Evolutionary conservation across 2,329 filamentous ascomycete genomes (phyloP).

Genomic region (Saccharata proteae): DNA sequence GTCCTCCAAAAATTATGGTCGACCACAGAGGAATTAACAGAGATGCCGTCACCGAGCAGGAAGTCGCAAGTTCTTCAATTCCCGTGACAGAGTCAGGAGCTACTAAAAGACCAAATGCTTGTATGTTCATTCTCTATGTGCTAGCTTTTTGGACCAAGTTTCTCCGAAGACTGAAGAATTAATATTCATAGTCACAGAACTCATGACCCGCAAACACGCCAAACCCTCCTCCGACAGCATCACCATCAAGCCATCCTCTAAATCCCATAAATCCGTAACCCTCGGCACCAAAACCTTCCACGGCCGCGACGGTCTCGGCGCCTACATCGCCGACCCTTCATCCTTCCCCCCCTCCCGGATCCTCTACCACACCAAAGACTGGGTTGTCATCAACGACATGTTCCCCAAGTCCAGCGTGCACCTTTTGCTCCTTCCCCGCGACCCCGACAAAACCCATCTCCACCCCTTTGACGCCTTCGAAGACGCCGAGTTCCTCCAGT

Average conservation of each 20-base stretch:
- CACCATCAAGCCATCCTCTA: slow-evolving; percentile 6
- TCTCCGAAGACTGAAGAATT: too few relatives aligned
- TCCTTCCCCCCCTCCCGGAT: slow-evolving; percentile 47
- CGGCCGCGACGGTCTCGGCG: slow-evolving; percentile 49
- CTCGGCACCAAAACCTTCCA: slow-evolving; percentile 26
- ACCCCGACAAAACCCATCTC: slow-evolving; percentile 43
- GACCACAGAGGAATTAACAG: too few relatives aligned
- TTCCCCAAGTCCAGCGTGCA: slow-evolving; percentile 82
- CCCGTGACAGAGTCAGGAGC: slow-evolving; percentile 6
- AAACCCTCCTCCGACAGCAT: slow-evolving; percentile 15
- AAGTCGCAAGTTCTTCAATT: slow-evolving; percentile 12
- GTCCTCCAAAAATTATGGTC: too few relatives aligned
- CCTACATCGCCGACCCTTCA: slow-evolving; percentile 54
- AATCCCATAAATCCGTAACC: slow-evolving; percentile 9
- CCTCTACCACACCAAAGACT: slow-evolving; percentile 54
- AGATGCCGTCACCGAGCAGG: slow-evolving; percentile 15
- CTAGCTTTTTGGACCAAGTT: too few relatives aligned
- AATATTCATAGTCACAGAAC: slow-evolving; percentile 30
- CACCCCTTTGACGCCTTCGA: slow-evolving; percentile 72
- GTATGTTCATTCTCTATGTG: too few relatives aligned
- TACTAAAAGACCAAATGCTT: slow-evolving; percentile 25
- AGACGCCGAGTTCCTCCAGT: slow-evolving; percentile 54
- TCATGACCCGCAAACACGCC: slow-evolving; percentile 31
- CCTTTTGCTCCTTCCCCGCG: slow-evolving; percentile 74
- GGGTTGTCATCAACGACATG: slow-evolving; percentile 67